These are phyloP conservation scores for Botrytis pseudocinerea DNA, from an alignment of 2,329 filamentous ascomycete genomes.

Conservation along the genomic window DNA sequence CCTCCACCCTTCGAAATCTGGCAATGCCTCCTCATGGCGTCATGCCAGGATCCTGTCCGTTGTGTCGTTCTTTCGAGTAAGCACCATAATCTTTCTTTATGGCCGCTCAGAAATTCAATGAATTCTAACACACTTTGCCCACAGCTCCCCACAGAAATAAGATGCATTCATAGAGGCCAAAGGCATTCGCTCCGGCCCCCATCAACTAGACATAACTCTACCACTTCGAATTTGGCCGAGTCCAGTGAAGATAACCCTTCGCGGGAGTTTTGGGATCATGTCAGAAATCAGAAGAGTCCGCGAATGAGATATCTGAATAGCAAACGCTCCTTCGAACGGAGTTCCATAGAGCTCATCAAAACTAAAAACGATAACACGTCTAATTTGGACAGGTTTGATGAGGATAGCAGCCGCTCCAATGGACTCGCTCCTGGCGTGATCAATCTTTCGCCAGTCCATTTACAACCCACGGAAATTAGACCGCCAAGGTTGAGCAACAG, in stretches of 20 bases:
- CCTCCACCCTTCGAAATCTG: conserved; percentile 35
- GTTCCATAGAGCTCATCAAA: not conserved
- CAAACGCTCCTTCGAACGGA: not conserved
- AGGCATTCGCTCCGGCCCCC: not conserved
- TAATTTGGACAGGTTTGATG: not conserved
- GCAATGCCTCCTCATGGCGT: conserved; percentile 29
- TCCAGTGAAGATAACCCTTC: not conserved
- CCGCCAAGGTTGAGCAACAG: not conserved
- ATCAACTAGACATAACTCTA: not conserved
- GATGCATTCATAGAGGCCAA: not conserved
- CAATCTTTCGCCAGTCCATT: not conserved
- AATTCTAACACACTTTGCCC: not conserved
- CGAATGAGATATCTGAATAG: not conserved
- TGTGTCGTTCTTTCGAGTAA: conserved; percentile 10
- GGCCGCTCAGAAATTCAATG: not conserved
- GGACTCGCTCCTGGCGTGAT: not conserved
- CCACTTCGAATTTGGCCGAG: not conserved
- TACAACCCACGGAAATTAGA: not conserved
- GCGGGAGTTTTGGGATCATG: not conserved
- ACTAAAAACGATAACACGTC: not conserved
- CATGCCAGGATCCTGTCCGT: conserved; percentile 9
- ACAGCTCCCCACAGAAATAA: conserved; percentile 6
- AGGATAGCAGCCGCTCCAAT: not conserved
- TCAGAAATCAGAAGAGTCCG: not conserved
- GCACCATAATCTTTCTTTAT: not conserved